Percentiles rank a stretch among this genome's conserved stretches.
These are phyloP conservation scores for Chrysoporthe austroafricana DNA, from an alignment of 2,329 filamentous ascomycete genomes.

Conservation along the genomic window DNA sequence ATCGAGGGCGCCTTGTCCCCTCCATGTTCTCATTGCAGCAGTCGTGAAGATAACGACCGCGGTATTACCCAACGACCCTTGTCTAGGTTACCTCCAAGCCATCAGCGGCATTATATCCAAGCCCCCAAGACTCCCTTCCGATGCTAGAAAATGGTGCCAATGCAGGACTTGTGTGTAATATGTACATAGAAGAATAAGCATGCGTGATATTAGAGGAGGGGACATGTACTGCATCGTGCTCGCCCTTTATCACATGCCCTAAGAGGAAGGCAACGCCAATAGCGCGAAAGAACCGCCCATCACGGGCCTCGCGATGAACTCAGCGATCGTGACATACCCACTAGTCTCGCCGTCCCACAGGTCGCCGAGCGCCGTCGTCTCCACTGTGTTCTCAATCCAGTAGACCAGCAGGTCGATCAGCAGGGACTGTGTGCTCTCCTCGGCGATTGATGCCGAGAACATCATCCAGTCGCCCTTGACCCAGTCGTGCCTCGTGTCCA, in stretches of 20 bases:
- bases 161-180: background rate
- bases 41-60: background rate
- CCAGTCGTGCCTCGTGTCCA: slow-evolving; percentile 80
- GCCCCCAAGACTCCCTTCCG: background rate
- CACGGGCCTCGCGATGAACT: slow-evolving; percentile 80
- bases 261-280: slow-evolving; percentile 58
- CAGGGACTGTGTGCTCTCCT: slow-evolving; percentile 59
- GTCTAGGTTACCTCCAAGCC: background rate
- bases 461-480: slow-evolving; percentile 90
- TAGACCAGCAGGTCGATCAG: slow-evolving; percentile 71
- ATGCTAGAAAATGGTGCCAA: slow-evolving; percentile 1
- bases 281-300: slow-evolving; percentile 81
- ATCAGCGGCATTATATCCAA: background rate
- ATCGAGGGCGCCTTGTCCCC: background rate
- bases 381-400: slow-evolving; percentile 65
- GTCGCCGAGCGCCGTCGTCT: slow-evolving; percentile 73
- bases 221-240: background rate
- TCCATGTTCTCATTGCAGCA: background rate
- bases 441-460: slow-evolving; percentile 77
- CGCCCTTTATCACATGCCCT: background rate
- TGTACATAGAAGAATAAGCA: background rate
- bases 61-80: background rate
- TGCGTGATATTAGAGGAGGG: background rate
- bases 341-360: slow-evolving; percentile 74
- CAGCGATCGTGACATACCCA: slow-evolving; percentile 61